These are phyloP conservation scores for Vitis riparia DNA, from an alignment of 164 flowering plant species.

Conservation along the genomic window DNA sequence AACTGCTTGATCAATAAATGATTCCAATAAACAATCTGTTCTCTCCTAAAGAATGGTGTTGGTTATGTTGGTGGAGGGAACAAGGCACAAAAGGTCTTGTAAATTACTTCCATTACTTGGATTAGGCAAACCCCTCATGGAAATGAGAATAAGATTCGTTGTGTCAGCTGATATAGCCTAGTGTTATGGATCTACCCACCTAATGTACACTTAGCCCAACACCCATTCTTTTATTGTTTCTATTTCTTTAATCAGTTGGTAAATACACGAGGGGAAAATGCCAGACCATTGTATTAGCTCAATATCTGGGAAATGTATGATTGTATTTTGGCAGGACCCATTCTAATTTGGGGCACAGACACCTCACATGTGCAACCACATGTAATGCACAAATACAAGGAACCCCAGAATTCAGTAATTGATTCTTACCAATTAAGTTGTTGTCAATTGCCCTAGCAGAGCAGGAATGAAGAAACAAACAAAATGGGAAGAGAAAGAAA, in stretches of 20 bases:
- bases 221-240: too few species aligned
- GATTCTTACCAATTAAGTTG: too few species aligned
- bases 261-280: too few species aligned
- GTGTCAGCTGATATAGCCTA: slow-evolving; percentile 7
- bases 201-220: too few species aligned
- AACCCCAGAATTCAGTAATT: not conserved
- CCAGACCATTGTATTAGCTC: too few species aligned
- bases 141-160: slow-evolving; percentile 12
- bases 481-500: too few species aligned
- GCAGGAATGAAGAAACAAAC: too few species aligned
- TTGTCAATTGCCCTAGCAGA: too few species aligned
- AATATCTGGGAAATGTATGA: too few species aligned
- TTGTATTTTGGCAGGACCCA: too few species aligned
- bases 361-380: not conserved
- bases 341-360: not conserved
- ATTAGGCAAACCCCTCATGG: slow-evolving; percentile 10
- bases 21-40: not conserved
- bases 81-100: slow-evolving; percentile 5
- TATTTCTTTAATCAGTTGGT: too few species aligned
- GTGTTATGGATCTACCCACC: too few species aligned
- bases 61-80: slow-evolving; percentile 15
- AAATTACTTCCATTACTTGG: slow-evolving; percentile 12
- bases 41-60: slow-evolving; percentile 14
- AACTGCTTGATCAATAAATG: not conserved
- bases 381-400: not conserved